These are phyloP conservation scores for Candida vartiovaarae DNA, from an alignment of 805 yeast genomes.

Conservation along the genomic window DNA sequence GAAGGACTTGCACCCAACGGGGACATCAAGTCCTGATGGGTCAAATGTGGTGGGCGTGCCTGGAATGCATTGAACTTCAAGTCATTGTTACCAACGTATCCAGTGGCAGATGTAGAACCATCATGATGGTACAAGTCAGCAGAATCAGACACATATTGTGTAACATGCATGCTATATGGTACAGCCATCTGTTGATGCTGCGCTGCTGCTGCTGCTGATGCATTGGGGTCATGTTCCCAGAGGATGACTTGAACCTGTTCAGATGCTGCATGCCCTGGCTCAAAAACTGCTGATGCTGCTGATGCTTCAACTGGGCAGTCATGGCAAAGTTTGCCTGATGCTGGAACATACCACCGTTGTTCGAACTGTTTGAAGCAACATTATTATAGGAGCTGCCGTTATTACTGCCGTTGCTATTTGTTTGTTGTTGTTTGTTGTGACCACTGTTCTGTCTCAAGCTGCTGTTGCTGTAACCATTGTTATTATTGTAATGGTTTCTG, in stretches of 20 bases:
- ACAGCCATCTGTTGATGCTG: too few relatives aligned
- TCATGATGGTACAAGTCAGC: too few relatives aligned
- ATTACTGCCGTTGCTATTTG: slow-evolving; percentile 1
- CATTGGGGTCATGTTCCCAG: too few relatives aligned
- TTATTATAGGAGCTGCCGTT: slow-evolving; percentile 1
- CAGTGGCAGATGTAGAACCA: neutral
- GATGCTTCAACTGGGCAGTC: slow-evolving; percentile 21
- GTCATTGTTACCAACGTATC: neutral
- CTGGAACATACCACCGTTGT: slow-evolving; percentile 5
- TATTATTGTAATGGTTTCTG: slow-evolving; percentile 4
- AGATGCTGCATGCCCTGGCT: slow-evolving; percentile 14
- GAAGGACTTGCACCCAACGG: slow-evolving; percentile 8
- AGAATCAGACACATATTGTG: too few relatives aligned
- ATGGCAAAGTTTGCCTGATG: slow-evolving; percentile 13
- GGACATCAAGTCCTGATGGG: slow-evolving; percentile 8
- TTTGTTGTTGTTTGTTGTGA: slow-evolving; percentile 2
- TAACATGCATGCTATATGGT: too few relatives aligned
- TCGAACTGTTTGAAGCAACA: slow-evolving; percentile 1
- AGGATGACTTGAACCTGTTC: slow-evolving; percentile 12
- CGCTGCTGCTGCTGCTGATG: too few relatives aligned
- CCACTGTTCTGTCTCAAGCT: slow-evolving; percentile 4
- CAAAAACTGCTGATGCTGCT: slow-evolving; percentile 19
- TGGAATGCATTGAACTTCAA: slow-evolving; percentile 9
- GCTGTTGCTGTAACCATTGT: slow-evolving; percentile 4
- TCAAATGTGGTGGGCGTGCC: slow-evolving; percentile 10